Percentiles rank a stretch among this genome's conserved stretches.
These are phyloP conservation scores for Dissophora globulifera DNA, from an alignment of 192 early-diverging fungal genomes.

Conservation along the genomic window DNA sequence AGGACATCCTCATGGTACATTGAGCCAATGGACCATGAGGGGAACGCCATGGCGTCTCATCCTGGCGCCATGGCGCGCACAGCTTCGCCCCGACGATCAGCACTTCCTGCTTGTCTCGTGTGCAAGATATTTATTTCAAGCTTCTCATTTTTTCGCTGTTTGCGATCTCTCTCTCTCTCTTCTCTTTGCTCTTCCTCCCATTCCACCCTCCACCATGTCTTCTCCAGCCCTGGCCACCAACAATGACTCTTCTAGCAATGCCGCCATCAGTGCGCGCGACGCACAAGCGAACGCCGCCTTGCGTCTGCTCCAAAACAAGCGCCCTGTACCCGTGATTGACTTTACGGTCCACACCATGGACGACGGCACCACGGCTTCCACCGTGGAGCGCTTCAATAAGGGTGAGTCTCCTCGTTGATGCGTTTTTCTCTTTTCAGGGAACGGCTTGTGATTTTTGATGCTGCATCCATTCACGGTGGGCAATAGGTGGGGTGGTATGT, in stretches of 20 bases:
- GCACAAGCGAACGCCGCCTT: slow-evolving; percentile 32
- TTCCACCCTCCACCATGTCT: not conserved
- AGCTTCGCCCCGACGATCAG: too few relatives aligned
- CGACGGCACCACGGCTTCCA: slow-evolving; percentile 76
- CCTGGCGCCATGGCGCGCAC: too few relatives aligned
- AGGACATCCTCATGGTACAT: too few relatives aligned
- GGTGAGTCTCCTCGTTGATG: too few relatives aligned
- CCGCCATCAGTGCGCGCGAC: slow-evolving; percentile 1
- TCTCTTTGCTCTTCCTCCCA: not conserved
- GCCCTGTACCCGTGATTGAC: slow-evolving; percentile 68
- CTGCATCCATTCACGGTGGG: too few relatives aligned
- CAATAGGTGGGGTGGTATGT: too few relatives aligned
- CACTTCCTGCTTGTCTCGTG: too few relatives aligned
- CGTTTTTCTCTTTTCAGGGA: too few relatives aligned
- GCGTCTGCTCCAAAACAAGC: slow-evolving; percentile 50
- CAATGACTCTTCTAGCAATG: not conserved
- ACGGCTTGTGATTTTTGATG: too few relatives aligned
- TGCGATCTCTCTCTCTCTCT: not conserved
- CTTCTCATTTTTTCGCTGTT: not conserved
- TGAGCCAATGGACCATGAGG: too few relatives aligned
- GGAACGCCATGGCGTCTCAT: too few relatives aligned
- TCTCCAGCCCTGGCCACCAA: not conserved
- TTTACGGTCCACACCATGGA: slow-evolving; percentile 80
- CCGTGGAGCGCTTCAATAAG: slow-evolving; percentile 76
- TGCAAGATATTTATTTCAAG: too few relatives aligned